A percentile compares a stretch with the other conserved stretches of the same genome.
Conservation (phyloP, 2,329 filamentous ascomycete genomes). For the Claviceps citrina region DNA sequence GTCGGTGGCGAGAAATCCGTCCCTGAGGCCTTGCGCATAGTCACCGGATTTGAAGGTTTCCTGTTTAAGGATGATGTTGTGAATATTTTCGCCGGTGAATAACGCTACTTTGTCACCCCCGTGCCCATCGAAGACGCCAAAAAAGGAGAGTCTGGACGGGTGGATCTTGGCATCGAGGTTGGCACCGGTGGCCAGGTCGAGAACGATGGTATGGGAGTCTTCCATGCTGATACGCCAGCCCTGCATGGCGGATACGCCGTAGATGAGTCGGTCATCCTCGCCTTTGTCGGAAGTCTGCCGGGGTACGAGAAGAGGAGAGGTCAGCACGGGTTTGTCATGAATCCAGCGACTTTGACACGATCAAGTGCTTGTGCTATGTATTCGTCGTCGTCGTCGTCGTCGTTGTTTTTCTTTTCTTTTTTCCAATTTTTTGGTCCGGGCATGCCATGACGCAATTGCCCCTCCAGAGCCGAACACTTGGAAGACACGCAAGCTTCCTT, state of each 20-base stretch:
- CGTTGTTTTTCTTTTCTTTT: neutral
- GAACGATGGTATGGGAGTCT: conserved; percentile 78
- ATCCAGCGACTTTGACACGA: neutral
- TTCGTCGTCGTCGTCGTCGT: too few species aligned
- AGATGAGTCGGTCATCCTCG: conserved; percentile 84
- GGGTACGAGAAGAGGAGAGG: conserved; percentile 3
- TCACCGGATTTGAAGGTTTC: conserved; percentile 82
- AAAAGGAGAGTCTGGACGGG: conserved; percentile 73
- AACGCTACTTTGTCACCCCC: conserved; percentile 92
- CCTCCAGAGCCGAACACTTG: neutral
- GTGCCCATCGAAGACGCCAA: conserved; percentile 95
- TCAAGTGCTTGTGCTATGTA: too few species aligned
- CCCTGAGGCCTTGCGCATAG: conserved; percentile 90
- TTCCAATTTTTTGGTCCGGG: neutral
- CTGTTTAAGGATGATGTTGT: conserved; percentile 89
- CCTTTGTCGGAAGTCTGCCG: conserved; percentile 69
- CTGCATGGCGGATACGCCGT: conserved; percentile 96
- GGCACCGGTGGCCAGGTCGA: conserved; percentile 57
- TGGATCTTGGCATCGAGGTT: conserved; percentile 44
- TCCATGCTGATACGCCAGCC: conserved; percentile 99
- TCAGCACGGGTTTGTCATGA: conserved; percentile 11
- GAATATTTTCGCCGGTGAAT: conserved; percentile 82
- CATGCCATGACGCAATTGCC: neutral
- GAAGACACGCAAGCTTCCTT: neutral
- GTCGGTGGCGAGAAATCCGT: conserved; percentile 92